Evolutionary conservation across 23 red algal genomes (phyloP).

Genomic region (Pyropia haitanensis): DNA sequence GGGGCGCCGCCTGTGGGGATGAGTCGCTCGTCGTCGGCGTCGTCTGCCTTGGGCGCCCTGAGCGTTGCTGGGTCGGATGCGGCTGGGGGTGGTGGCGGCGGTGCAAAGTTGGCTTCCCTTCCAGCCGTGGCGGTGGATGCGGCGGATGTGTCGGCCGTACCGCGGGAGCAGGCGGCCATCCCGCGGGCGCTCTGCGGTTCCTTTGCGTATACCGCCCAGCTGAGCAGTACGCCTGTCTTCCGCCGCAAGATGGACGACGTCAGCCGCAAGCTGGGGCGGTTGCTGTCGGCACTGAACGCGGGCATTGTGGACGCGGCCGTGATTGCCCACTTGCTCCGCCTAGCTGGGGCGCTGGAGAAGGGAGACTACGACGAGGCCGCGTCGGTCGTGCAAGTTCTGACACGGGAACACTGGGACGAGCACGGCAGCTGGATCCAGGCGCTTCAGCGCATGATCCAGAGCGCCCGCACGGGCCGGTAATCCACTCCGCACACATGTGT

Average conservation of each 20-base stretch:
- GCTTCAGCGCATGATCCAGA: slow-evolving; percentile 30
- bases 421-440: slow-evolving; percentile 42
- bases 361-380: slow-evolving; percentile 49
- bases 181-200: slow-evolving; percentile 44
- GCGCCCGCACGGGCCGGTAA: slow-evolving; percentile 12
- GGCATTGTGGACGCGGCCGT: slow-evolving; percentile 34
- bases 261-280: slow-evolving; percentile 64
- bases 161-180: slow-evolving; percentile 43
- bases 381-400: slow-evolving; percentile 27
- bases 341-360: slow-evolving; percentile 53
- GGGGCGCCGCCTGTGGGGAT: not conserved
- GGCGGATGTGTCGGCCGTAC: slow-evolving; percentile 67
- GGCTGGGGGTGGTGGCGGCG: not conserved
- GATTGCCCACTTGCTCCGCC: slow-evolving; percentile 25
- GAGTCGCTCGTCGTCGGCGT: not conserved
- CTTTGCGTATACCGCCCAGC: slow-evolving; percentile 38
- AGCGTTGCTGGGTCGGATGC: not conserved
- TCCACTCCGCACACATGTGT: not conserved
- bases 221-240: slow-evolving; percentile 35
- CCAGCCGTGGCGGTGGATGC: slow-evolving; percentile 24
- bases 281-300: slow-evolving; percentile 54
- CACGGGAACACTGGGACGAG: slow-evolving; percentile 55
- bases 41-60: not conserved
- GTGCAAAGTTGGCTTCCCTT: not conserved
- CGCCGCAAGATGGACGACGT: slow-evolving; percentile 91